Evolutionary conservation across 805 yeast species (phyloP).

Genomic region (Yamadazyma sp.): DNA sequence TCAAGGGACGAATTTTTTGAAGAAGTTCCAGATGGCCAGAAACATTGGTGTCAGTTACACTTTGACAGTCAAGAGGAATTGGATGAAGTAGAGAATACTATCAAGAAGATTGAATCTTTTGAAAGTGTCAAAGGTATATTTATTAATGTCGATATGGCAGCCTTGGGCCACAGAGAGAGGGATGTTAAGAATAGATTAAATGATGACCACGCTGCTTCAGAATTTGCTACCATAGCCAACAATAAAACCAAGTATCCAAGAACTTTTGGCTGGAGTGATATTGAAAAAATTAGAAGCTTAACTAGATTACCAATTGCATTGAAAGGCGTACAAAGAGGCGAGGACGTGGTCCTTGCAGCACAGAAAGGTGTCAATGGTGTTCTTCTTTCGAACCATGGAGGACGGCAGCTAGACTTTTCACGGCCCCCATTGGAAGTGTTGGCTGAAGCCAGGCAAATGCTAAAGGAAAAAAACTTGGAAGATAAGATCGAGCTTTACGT

Average conservation of each 20-base stretch:
- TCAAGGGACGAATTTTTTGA: constrained; percentile 25
- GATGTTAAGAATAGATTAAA: constrained; percentile 26
- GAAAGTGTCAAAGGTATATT: constrained; percentile 33
- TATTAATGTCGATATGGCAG: constrained; percentile 36
- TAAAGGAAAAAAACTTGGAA: constrained; percentile 30
- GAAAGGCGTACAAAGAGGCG: constrained; percentile 80
- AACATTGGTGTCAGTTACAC: constrained; percentile 33
- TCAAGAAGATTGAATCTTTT: constrained; percentile 23
- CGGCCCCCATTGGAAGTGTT: constrained; percentile 72
- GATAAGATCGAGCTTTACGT: constrained; percentile 51
- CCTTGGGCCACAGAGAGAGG: constrained; percentile 43
- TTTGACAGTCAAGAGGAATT: constrained; percentile 30
- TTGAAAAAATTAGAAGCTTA: constrained; percentile 20
- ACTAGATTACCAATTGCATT: constrained; percentile 47
- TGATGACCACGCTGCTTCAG: constrained; percentile 5
- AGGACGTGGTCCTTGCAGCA: constrained; percentile 72
- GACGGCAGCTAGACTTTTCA: constrained; percentile 80
- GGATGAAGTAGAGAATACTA: constrained; percentile 18
- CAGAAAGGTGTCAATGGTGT: constrained; percentile 72
- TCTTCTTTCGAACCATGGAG: constrained; percentile 85
- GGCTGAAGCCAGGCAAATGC: constrained; percentile 69
- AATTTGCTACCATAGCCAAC: constrained; percentile 9
- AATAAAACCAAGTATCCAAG: constrained; percentile 12
- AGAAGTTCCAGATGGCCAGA: constrained; percentile 29
- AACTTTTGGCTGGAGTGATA: constrained; percentile 29